These are phyloP conservation scores for Candida sp. DNA, from an alignment of 1,139 yeast genomes.

Conservation along the genomic window DNA sequence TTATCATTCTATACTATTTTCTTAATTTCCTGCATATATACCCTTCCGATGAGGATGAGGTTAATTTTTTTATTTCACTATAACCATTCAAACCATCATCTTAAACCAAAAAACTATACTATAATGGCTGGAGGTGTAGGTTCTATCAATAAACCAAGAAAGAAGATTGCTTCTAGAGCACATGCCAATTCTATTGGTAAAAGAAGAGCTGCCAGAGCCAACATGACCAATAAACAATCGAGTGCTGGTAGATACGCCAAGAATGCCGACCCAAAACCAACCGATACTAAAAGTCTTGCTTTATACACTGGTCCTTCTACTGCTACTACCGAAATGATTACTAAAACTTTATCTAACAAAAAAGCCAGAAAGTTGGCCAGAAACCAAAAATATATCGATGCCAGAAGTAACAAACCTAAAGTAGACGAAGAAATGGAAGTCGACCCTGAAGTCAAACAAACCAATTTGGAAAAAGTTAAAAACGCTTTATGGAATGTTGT, in stretches of 20 bases:
- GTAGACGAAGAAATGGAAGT: conserved; percentile 48
- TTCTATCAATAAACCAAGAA: conserved; percentile 69
- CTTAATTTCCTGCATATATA: background rate
- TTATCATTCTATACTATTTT: background rate
- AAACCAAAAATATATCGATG: conserved; percentile 65
- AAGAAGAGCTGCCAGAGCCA: conserved; percentile 55
- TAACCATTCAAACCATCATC: no score
- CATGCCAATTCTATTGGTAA: conserved; percentile 54
- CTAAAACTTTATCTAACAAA: conserved; percentile 69
- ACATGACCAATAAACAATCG: conserved; percentile 40
- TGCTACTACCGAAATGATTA: conserved; percentile 45
- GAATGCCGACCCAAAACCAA: conserved; percentile 37
- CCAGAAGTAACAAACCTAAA: conserved; percentile 48
- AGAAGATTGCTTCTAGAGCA: conserved; percentile 50
- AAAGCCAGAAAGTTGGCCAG: conserved; percentile 80
- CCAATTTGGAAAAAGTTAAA: conserved; percentile 50
- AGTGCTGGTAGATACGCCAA: conserved; percentile 44
- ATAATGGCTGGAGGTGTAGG: conserved; percentile 4
- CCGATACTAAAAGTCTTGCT: conserved; percentile 64
- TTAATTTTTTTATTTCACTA: background rate
- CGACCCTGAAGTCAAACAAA: conserved; percentile 31
- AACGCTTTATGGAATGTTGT: conserved; percentile 68
- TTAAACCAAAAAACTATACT: background rate
- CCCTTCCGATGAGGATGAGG: background rate
- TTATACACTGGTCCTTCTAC: conserved; percentile 47